Conservation (phyloP, 2,329 filamentous ascomycete genomes). For the Trichoderma gracile region DNA sequence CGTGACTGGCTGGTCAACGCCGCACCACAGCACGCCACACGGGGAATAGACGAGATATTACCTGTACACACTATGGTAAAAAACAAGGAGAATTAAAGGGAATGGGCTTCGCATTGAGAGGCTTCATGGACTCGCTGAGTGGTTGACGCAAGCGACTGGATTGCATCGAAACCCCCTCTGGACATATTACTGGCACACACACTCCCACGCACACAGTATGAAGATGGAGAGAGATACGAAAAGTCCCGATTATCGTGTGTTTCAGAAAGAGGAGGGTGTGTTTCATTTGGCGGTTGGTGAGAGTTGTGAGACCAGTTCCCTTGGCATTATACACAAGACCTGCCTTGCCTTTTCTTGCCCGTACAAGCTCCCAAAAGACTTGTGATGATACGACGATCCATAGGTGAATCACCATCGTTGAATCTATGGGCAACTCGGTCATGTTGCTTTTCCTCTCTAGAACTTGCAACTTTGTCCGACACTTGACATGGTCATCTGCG, state of each 20-base stretch:
- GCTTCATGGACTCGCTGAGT: neutral
- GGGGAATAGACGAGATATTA: neutral
- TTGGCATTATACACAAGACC: neutral
- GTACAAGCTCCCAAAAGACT: no score
- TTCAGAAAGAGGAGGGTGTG: neutral
- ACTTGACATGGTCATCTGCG: no score
- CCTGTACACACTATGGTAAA: neutral
- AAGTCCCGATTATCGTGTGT: neutral
- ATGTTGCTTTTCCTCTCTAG: neutral
- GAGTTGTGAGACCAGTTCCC: neutral
- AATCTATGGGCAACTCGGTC: no score
- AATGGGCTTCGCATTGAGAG: neutral
- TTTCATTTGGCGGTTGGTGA: neutral
- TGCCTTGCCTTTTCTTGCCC: no score
- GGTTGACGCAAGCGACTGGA: neutral
- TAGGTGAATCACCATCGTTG: no score
- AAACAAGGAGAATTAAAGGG: no score
- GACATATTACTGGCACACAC: neutral
- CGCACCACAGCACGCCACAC: slow-evolving; percentile 2
- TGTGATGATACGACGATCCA: no score
- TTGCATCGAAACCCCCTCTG: neutral
- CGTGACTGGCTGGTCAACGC: slow-evolving; percentile 22
- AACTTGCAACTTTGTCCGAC: no score
- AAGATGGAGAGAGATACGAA: no score
- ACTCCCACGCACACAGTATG: neutral